Conservation (phyloP, 495 filamentous ascomycete genomes). For the Xylaria castorea region DNA sequence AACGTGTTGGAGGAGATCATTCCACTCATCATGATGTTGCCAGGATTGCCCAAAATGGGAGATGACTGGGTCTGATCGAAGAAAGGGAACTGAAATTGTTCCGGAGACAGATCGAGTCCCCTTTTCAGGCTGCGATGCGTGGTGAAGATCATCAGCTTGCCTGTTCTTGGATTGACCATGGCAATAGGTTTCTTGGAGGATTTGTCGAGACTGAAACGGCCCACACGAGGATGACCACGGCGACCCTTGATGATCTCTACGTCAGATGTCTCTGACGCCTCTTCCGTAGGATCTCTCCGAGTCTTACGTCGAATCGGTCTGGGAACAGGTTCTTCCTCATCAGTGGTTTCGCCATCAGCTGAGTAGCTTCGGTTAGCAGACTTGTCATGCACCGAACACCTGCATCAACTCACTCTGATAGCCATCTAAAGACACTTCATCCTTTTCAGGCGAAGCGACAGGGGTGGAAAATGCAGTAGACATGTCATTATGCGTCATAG, state of each 20-base stretch:
- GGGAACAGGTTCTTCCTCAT: constrained; percentile 75
- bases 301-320: constrained; percentile 62
- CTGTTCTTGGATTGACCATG: constrained; percentile 71
- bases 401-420: constrained; percentile 73
- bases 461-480: constrained; percentile 50
- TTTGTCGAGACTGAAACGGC: constrained; percentile 60
- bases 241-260: constrained; percentile 47
- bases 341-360: constrained; percentile 86
- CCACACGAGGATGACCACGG: constrained; percentile 55
- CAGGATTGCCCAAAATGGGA: constrained; percentile 71
- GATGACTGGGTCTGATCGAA: constrained; percentile 60
- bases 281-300: constrained; percentile 45
- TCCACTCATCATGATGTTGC: constrained; percentile 78
- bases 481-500: constrained; percentile 59
- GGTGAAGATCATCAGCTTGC: constrained; percentile 72
- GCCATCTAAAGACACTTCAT: constrained; percentile 65
- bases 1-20: constrained; percentile 60
- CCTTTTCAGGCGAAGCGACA: constrained; percentile 58
- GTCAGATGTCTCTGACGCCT: constrained; percentile 53
- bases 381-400: constrained; percentile 25
- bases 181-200: constrained; percentile 74
- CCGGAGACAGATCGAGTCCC: constrained; percentile 53
- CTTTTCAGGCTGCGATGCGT: constrained; percentile 41
- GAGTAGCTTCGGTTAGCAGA: constrained; percentile 60
- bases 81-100: constrained; percentile 54